Evolutionary conservation across 1,139 yeast genomes (phyloP), one percentile per base, ranked within the genome.

Genomic region (Suhomyces wounanorum): DNA sequence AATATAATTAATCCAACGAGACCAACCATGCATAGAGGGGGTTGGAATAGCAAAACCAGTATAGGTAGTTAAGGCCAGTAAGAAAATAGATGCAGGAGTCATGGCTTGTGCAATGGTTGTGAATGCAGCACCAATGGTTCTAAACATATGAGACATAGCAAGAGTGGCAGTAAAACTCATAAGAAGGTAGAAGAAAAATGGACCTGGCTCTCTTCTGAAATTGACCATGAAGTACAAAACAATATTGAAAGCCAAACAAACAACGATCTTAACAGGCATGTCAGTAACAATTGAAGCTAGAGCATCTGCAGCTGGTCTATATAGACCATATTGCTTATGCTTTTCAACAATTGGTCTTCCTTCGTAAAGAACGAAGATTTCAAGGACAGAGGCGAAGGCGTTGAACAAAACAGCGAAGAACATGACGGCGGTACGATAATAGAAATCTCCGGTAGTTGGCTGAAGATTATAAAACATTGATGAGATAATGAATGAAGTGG

Each of bases 261-360:
- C 81, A 23, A 73, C 43, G 18, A 85, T 48, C 64, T 87, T 85
- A 38, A 81, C 71, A 0, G 95, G 95, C 52, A 87, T 60, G 58
- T 87, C 90, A 3, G 90, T 81, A 16, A 86, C 59, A 46, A 86
- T 77, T 8, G 89, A 82, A 0, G 92, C 88, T 18, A 86, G 60
- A 0, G 94, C 90, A 59, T 87, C 89, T 1, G 92, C 89, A 49
- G 90, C 78, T 8, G 94, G 94, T 54, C 85, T 89, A 61, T 87
- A 87, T 48, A 88, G 67, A 0, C 91, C 89, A 65, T 82, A 88
- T 38, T 82, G 77, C 63, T 84, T 85, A 60, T 89, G 96, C 63
- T 89, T 89, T 65, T 87, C 92, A 28, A 87, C 87, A 56, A 89
- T 81, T 2, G 88, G 84, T 62, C 96, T 82, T 13, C 89, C 85